These are phyloP conservation scores for Niebla homalea DNA, from an alignment of 495 filamentous ascomycete species.

Conservation along the genomic window DNA sequence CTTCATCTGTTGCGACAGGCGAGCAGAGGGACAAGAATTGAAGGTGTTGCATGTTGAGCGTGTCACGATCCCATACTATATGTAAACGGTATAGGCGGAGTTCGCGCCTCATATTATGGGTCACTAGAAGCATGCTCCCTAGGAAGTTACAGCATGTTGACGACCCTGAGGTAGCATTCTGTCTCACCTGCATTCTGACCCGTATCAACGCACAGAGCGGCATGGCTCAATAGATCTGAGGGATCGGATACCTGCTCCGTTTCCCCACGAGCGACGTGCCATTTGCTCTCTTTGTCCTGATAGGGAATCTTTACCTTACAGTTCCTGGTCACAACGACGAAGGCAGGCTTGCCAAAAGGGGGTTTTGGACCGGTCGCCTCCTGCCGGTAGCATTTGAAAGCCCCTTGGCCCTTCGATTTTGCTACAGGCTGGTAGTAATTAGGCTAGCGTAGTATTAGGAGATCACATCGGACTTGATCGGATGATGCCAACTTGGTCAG, in stretches of 20 bases:
- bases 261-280: constrained; percentile 52
- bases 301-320: constrained; percentile 58
- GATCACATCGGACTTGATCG: constrained; percentile 4
- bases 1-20: constrained; percentile 16
- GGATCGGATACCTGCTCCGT: constrained; percentile 56
- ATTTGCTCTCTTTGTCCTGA: constrained; percentile 51
- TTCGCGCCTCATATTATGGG: constrained; percentile 53
- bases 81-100: constrained; percentile 47
- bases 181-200: constrained; percentile 18
- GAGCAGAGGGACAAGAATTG: constrained; percentile 34
- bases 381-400: constrained; percentile 34
- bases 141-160: constrained; percentile 2
- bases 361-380: constrained; percentile 50
- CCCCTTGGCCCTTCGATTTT: constrained; percentile 38
- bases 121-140: constrained; percentile 48
- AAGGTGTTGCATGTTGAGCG: constrained; percentile 35
- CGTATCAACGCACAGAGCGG: constrained; percentile 60
- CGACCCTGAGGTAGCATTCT: neutral
- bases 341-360: constrained; percentile 50
- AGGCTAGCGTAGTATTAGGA: constrained; percentile 3
- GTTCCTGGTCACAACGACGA: constrained; percentile 57
- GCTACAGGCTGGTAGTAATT: constrained; percentile 35
- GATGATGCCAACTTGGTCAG: neutral
- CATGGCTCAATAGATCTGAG: constrained; percentile 65
- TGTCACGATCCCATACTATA: constrained; percentile 38